Percentiles rank a stretch among this genome's conserved stretches.
phyloP scores from a whole-genome alignment of 768 basidiomycete genomes.

The Austroboletus festivus region DNA sequence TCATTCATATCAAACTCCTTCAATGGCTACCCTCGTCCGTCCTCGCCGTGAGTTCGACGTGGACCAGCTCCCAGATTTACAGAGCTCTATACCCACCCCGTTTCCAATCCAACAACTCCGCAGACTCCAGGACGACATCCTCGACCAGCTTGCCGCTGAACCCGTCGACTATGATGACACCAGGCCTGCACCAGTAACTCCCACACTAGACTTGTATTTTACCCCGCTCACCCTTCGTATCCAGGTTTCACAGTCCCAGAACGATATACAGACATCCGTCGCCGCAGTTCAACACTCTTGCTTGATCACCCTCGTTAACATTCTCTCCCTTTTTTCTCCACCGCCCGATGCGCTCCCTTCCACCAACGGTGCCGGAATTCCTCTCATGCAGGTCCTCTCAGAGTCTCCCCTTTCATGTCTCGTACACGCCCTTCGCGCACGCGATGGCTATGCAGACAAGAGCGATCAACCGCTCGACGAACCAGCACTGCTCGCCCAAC shows the following conservation, averaged over 20 bases:
- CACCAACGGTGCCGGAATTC: constrained; percentile 57
- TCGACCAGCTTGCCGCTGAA: constrained; percentile 23
- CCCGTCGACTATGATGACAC: constrained; percentile 20
- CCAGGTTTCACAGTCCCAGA: constrained; percentile 34
- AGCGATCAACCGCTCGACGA: constrained; percentile 40
- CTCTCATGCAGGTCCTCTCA: constrained; percentile 44
- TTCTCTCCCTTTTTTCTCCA: constrained; percentile 49
- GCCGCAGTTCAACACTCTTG: constrained; percentile 70
- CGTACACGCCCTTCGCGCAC: constrained; percentile 17
- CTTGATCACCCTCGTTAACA: constrained; percentile 66
- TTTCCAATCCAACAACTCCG: constrained; percentile 20
- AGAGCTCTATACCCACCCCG: constrained; percentile 16
- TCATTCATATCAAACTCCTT: neutral
- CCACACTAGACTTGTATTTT: neutral
- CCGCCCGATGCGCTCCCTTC: constrained; percentile 2
- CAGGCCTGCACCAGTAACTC: constrained; percentile 7
- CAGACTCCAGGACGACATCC: constrained; percentile 8
- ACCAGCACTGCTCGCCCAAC: constrained; percentile 55
- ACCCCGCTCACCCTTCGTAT: neutral
- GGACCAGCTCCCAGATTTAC: constrained; percentile 8
- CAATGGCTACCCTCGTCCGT: constrained; percentile 31
- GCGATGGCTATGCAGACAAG: constrained; percentile 5
- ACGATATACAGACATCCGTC: constrained; percentile 70
- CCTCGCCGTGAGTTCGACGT: neutral
- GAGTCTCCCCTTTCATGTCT: constrained; percentile 21